Evolutionary conservation across 176 grass and related monocot species (phyloP), one percentile per base, ranked within the genome.

Genomic region (Echinochloa phyllopogon): DNA sequence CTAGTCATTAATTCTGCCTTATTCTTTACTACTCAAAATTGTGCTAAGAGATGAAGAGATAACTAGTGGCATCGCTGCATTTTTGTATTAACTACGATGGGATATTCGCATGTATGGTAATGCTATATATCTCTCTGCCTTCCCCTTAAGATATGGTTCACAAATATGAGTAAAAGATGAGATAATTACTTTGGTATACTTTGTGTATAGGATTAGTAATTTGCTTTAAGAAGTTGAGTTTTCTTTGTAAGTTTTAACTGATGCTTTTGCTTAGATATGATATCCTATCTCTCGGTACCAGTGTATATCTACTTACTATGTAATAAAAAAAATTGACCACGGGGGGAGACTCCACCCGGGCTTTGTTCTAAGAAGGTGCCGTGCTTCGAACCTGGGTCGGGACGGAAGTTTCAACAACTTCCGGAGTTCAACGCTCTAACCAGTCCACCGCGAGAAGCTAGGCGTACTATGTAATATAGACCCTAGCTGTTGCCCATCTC

Each of bases 1-100:
- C 47, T 49, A 24, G 36, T 83, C 16, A 0, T 69, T 14, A 43
- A 53, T 49, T 61, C 56, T 82, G 50, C 77, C 42, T 50, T 76
- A 69, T 68, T 76, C 59, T 18, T 76, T 17, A 29, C 44, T 39
- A 60, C 53, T 24, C 33, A 48, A 37, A 78, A 48, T 20, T 83
- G 11, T 55, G 11, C 24, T 78, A 63, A 65, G 50, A 27, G 37
- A 57, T 84, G 40, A 41, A 14, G 38, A 67, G 55, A 53, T 59
- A 72, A 69, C 65, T 50, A 12, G 24, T 64, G 65, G 23, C 59
- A 55, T 88, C 65, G 23, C 40, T 77, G 51, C 27, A 29, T 65
- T 52, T 53, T 44, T 72, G 44, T 64, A 86, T 82, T 58, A 73
- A 74, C 53, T 83, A 41, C 18, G 24, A 20, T 78, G 55, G 27